Evolutionary conservation across 2,329 filamentous ascomycete species (phyloP).

Genomic region (Diplodia intermedia): DNA sequence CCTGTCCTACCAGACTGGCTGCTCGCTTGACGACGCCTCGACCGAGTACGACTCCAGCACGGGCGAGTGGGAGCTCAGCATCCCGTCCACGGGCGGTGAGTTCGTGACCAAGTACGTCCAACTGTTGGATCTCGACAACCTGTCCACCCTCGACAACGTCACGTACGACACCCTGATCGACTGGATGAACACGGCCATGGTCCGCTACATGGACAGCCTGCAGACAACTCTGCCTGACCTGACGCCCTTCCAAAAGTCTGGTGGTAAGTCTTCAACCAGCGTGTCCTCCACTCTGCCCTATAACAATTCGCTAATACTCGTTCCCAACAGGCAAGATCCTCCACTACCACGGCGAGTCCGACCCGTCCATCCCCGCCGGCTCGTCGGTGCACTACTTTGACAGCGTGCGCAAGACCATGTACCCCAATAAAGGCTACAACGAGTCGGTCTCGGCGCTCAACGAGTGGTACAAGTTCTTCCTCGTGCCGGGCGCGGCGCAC

Average conservation of each 20-base stretch:
- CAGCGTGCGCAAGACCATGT: conserved; percentile 60
- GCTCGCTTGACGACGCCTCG: conserved; percentile 45
- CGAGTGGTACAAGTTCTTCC: conserved; percentile 63
- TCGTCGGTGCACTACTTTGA: conserved; percentile 64
- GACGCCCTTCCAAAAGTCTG: conserved; percentile 56
- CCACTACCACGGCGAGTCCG: conserved; percentile 64
- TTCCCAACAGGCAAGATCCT: conserved; percentile 54
- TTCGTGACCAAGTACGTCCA: conserved; percentile 55
- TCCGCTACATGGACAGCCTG: conserved; percentile 56
- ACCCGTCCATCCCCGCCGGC: conserved; percentile 59
- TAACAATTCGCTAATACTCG: not conserved
- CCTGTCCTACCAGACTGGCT: conserved; percentile 47
- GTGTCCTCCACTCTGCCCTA: accelerated
- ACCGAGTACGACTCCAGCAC: conserved; percentile 47
- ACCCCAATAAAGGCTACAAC: conserved; percentile 36
- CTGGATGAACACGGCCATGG: conserved; percentile 60
- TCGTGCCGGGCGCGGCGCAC: conserved; percentile 33
- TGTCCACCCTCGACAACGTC: conserved; percentile 40
- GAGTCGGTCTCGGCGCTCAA: conserved; percentile 47
- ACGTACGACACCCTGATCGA: conserved; percentile 64
- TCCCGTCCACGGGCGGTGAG: conserved; percentile 48
- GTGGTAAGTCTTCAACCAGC: conserved; percentile 45
- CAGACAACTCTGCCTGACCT: conserved; percentile 64
- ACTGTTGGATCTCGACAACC: conserved; percentile 36
- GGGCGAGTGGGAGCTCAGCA: conserved; percentile 43